Evolutionary conservation across 345 rosid species (phyloP), one percentile per base, ranked within the genome.

Genomic region (Eucalyptus marginata): DNA sequence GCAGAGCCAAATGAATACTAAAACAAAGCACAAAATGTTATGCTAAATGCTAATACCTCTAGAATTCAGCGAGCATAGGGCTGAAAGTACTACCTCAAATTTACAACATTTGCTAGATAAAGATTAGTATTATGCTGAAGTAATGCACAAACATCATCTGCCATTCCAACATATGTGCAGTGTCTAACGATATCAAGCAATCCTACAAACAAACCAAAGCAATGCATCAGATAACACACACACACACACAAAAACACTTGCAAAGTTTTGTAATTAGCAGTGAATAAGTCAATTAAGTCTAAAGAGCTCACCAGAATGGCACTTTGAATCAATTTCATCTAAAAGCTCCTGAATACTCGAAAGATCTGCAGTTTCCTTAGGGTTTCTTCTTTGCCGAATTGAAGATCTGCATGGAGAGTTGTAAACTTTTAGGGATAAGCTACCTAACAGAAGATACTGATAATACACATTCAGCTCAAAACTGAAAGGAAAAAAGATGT

Each of bases 131-230:
- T 93, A 91, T 94, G 94, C 95, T 97, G 99, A 92, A 97, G 93
- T 92, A 97, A 92, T 86, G 98, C 99, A 92, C 94, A 95, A 91
- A 92, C 93, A 91, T 96, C 98, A 93, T 98, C 98, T 50, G 97
- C 98, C 99, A 98, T 97, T 91, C 99, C 99, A 91, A 98, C 93
- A 93, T 94, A 98, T 10, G 98, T 95, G 94, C 99, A 94, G 31
- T 95, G 93, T 88, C 94, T 94, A 40, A 96, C 93, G 88, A 94
- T 92, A 84, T 97, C 99, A 93, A 96, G 94, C 90, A 98, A 90
- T 91, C 96, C 99, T 97, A 88, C 90, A 54, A 90, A 90, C 58
- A 62, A 92, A 86, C 88, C 86, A 59, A 91, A 84, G 51, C 46
- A 25, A 87, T 51, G 49, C 49, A 15, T 64, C 40, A 64, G 46